Evolutionary conservation across 495 filamentous ascomycete genomes (phyloP), one percentile per base, ranked within the genome.

Genomic region (Eremomyces bilateralis): DNA sequence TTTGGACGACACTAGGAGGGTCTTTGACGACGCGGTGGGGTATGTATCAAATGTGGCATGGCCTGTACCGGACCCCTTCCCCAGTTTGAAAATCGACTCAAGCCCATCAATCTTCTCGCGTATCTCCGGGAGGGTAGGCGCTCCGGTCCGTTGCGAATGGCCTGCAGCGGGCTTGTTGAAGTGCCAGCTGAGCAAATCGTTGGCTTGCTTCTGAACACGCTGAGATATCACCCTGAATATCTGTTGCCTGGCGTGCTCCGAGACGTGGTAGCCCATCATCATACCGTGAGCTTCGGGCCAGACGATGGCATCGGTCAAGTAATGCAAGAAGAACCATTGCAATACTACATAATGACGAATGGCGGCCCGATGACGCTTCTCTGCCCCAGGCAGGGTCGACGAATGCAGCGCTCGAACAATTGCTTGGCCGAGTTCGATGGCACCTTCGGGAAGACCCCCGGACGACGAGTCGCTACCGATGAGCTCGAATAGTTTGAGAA

Each of bases 241-340:
- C 51, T 76, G 80, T 45, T 91, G 73, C 33, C 88, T 69, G 16
- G 80, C 82, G 54, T 82, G 79, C 47, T 91, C 80, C 19, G 73
- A 77, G 43, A 97, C 81, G 53, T 92, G 78, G 47, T 91, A 79
- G 41, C 88, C 81, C 39, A 76, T 64, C 63, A 94, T 72, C 53
- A 94, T 75, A 32, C 80, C 83, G 39, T 82, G 46, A 67, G 71
- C 78, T 69, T 97, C 88, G 2, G 88, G 88, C 47, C 84, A 78
- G 31, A 80, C 78, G 42, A 97, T 65, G 31, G 80, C 77, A 42
- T 77, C 76, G 27, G 76, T 66, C 21, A 97, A 61, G 56, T 80
- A 93, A 29, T 73, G 75, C 20, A 79, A 75, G 49, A 94, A 93
- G 43, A 91, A 75, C 76, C 84, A 97, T 48, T 83, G 82, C 33